Evolutionary conservation across 2,329 filamentous ascomycete species (phyloP), one percentile per base, ranked within the genome.

Genomic region (Sclerotinia minor): DNA sequence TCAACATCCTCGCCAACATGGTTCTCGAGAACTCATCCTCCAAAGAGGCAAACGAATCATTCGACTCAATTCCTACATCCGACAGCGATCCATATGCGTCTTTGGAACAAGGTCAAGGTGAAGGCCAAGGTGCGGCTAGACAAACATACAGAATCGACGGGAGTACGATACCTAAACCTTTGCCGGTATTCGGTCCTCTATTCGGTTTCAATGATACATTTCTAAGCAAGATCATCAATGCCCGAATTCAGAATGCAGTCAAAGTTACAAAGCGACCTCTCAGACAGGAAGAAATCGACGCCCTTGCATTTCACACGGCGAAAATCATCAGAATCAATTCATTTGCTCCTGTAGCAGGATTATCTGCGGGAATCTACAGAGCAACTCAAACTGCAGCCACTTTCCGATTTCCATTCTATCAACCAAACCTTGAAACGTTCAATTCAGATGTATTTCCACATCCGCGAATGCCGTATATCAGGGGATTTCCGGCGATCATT

Each of bases 351-450:
- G 69, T 72, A 2, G 7, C 72, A 2, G 76, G 75, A 0, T 55
- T 75, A 26, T 67, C 69, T 17, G 73, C 54, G n/a, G 76, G 74
- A 13, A 32, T 70, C 6, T 75, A 70, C 68, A 71, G 72, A 63
- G 69, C 72, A 15, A 73, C 74, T 21, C 64, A 44, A 17, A 73
- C 75, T 9, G 52, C 41, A 6, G 9, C 59, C 11, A 71, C 69
- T 32, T 75, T 74, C 58, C 70, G 71, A 55, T 76, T 76, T 67
- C 76, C 76, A 8, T 76, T 78, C 54, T 74, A 64, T 41, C 70
- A 74, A 55, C 75, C 74, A n/a, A 72, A 76, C 32, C 63, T 70
- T 6, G 70, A 74, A 35, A 72, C 38, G 9, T 75, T 77, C 64
- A 69, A 71, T 15, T 53, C 71, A 15, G 50, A 63, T 44, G 53